Conservation (phyloP, 352 stramenopile genomes). For the Achlya hypogyna region DNA sequence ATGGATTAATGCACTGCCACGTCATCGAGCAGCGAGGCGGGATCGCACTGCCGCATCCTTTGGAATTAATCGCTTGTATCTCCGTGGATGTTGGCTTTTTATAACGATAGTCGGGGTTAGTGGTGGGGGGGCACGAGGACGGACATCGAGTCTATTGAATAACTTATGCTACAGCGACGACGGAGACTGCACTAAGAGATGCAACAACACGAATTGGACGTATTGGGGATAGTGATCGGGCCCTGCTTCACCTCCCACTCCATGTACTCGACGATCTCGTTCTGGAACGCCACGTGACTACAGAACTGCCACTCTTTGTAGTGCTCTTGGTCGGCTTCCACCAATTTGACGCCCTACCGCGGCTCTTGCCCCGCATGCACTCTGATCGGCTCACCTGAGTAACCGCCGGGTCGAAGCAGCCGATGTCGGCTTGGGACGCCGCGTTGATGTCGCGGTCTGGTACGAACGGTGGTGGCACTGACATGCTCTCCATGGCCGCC, state of each 20-base stretch:
- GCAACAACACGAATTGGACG: slow-evolving; percentile 56
- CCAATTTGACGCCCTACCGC: slow-evolving; percentile 49
- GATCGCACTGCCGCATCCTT: too few species aligned
- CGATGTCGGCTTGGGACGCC: slow-evolving; percentile 69
- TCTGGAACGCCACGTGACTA: slow-evolving; percentile 68
- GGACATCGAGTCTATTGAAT: slow-evolving; percentile 1
- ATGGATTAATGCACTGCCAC: too few species aligned
- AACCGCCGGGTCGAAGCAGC: slow-evolving; percentile 57
- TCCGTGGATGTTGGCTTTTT: too few species aligned
- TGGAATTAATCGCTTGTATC: too few species aligned
- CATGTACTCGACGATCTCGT: slow-evolving; percentile 72
- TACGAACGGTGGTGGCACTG: slow-evolving; percentile 57
- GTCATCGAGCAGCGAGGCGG: too few species aligned
- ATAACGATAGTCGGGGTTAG: too few species aligned
- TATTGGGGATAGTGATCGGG: slow-evolving; percentile 48
- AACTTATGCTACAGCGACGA: background rate
- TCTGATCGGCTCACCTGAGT: slow-evolving; percentile 21
- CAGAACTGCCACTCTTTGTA: slow-evolving; percentile 69
- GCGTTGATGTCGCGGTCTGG: slow-evolving; percentile 81
- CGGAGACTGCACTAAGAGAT: too few species aligned
- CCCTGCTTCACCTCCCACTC: slow-evolving; percentile 75
- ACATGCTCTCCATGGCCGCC: slow-evolving; percentile 59
- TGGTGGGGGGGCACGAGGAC: too few species aligned
- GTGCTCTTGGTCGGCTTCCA: slow-evolving; percentile 53
- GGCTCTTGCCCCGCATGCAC: background rate